Conservation (phyloP, 2,329 filamentous ascomycete genomes). For the Neonectria punicea region DNA sequence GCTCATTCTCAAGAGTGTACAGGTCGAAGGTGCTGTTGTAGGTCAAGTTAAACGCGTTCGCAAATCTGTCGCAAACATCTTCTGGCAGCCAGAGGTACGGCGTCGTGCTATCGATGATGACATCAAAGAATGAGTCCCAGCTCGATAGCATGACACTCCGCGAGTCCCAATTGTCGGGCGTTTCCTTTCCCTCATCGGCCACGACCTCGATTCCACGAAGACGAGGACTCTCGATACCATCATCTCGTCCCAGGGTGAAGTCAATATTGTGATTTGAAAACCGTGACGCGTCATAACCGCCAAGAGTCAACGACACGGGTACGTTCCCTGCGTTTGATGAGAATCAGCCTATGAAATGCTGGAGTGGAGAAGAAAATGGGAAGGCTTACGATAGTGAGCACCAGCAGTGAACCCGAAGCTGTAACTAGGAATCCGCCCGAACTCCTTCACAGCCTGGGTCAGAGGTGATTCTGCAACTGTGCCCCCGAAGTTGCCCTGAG, state of each 20-base stretch:
- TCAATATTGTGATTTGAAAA: slow-evolving; percentile 69
- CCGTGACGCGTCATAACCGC: slow-evolving; percentile 74
- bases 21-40: slow-evolving; percentile 72
- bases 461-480: slow-evolving; percentile 62
- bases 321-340: slow-evolving; percentile 46
- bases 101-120: slow-evolving; percentile 71
- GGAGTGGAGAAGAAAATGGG: neutral
- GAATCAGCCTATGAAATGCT: neutral
- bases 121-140: slow-evolving; percentile 60
- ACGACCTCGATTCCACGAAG: slow-evolving; percentile 66
- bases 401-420: slow-evolving; percentile 82
- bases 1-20: slow-evolving; percentile 71
- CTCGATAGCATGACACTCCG: slow-evolving; percentile 51
- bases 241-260: slow-evolving; percentile 66
- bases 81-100: slow-evolving; percentile 72
- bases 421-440: slow-evolving; percentile 73
- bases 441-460: slow-evolving; percentile 66
- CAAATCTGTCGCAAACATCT: slow-evolving; percentile 71
- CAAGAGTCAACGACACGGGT: slow-evolving; percentile 71
- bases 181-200: slow-evolving; percentile 43
- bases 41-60: slow-evolving; percentile 69
- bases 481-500: slow-evolving; percentile 62
- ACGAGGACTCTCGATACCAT: slow-evolving; percentile 67
- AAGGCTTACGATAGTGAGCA: slow-evolving; percentile 73
- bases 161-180: slow-evolving; percentile 53